Conservation (phyloP, 768 basidiomycete genomes). For the Auriscalpium vulgare region DNA sequence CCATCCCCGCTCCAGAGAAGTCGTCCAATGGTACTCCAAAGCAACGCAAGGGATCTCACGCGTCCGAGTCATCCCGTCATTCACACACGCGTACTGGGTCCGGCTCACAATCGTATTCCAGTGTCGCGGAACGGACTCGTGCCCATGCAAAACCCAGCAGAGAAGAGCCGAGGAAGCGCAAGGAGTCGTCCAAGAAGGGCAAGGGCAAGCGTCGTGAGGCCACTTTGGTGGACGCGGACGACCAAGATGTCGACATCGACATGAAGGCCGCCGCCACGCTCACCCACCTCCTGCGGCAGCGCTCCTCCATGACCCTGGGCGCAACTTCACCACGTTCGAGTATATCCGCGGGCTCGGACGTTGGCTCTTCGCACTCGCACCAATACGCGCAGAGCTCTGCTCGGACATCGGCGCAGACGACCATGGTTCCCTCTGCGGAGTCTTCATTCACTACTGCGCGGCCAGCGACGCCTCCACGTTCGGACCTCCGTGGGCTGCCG, state of each 20-base stretch:
- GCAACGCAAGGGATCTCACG: constrained; percentile 16
- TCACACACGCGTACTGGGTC: constrained; percentile 3
- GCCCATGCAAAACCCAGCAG: constrained; percentile 10
- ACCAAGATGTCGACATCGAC: constrained; percentile 54
- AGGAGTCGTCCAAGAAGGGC: not conserved
- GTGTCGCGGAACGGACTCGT: constrained; percentile 14
- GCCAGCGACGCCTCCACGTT: constrained; percentile 30
- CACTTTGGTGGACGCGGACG: constrained; percentile 16
- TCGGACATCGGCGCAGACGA: constrained; percentile 37
- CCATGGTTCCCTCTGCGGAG: constrained; percentile 32
- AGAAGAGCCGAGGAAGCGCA: constrained; percentile 3
- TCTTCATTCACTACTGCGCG: constrained; percentile 27
- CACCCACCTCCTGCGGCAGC: constrained; percentile 60
- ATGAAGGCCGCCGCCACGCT: constrained; percentile 81
- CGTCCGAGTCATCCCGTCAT: constrained; percentile 9
- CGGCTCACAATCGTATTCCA: constrained; percentile 8
- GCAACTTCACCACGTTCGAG: constrained; percentile 67
- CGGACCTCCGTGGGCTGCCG: constrained; percentile 12
- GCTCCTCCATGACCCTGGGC: constrained; percentile 46
- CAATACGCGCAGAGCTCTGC: constrained; percentile 65
- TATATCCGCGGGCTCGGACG: constrained; percentile 59
- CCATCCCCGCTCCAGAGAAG: constrained; percentile 43
- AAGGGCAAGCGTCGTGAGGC: constrained; percentile 3
- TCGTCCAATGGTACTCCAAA: constrained; percentile 17
- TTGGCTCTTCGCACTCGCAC: constrained; percentile 52